Base-by-base conservation (phyloP, 2,329 filamentous ascomycete genomes). In the Diaporthe sp. region DNA sequence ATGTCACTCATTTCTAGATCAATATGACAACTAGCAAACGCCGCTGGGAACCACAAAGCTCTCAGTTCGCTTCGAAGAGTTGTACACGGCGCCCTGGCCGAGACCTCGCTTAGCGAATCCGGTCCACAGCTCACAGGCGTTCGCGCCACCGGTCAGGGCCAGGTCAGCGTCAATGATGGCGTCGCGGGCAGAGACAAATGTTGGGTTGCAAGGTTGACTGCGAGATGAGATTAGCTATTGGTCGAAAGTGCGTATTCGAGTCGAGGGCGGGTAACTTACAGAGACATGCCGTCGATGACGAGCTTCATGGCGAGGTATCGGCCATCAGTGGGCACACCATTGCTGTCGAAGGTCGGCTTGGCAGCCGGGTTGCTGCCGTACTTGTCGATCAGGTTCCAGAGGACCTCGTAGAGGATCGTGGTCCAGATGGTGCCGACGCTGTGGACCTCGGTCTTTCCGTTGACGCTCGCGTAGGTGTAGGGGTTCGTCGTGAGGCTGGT, bases 381-480 rank as follows among this genome's bases (percentile, higher is more conserved):
- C 82, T 88, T 88, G 71, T 89, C 89, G 75, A 91, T 88, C 46
- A 91, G 79, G 81, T 89, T 90, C 89, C 90, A 91, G 74, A 90
- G 80, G 17, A 91, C 84, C 78, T 91, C 89, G 80, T 90, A 90
- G 6, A 91, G 83, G 57, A 87, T 86, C 0, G 84, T 86, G 3
- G 86, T 87, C 88, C 89, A 90, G 75, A 88, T 83, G 46, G 86
- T 88, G 46, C 89, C 89, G 51, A 90, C 85, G 22, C 82, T 79
- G 80, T 91, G 89, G 1, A 88, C 86, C 1, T 79, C 78, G 4
- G 68, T 81, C 75, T 85, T 77, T 1, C 77, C 72, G 79, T 90
- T 85, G 62, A 84, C 82, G 72, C 81, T 82, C 44, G 80, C 84
- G 84, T 91, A 91, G 0, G 86, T 86, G 76, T 86, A 85, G 0